Conservation (phyloP, 78 protist species). For the Emiliania huxleyi region DNA sequence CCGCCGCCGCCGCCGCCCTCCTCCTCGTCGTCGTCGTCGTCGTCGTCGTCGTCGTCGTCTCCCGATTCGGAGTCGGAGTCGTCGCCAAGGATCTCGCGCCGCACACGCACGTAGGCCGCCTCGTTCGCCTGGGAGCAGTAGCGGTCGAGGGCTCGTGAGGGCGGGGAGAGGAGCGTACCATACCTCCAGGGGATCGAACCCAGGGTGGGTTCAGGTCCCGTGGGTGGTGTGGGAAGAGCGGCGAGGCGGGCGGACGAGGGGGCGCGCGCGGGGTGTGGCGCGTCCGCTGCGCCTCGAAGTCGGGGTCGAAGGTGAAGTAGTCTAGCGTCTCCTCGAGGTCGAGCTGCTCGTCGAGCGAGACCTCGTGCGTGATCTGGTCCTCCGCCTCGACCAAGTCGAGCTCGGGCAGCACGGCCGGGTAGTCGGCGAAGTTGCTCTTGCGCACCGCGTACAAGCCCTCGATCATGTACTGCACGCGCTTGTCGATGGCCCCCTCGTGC, state of each 20-base stretch:
- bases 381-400: slow-evolving; percentile 88
- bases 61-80: slow-evolving; percentile 50
- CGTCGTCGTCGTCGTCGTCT: slow-evolving; percentile 51
- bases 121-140: too few species aligned
- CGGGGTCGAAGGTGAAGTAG: slow-evolving; percentile 79
- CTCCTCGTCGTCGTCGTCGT: neutral
- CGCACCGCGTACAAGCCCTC: slow-evolving; percentile 79
- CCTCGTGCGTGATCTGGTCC: slow-evolving; percentile 81
- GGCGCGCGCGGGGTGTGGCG: too few species aligned
- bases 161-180: too few species aligned
- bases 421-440: slow-evolving; percentile 61
- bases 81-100: slow-evolving; percentile 67
- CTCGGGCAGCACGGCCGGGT: slow-evolving; percentile 73
- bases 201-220: too few species aligned
- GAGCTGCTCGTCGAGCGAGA: slow-evolving; percentile 48
- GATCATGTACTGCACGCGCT: slow-evolving; percentile 89
- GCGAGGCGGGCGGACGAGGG: too few species aligned
- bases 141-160: too few species aligned
- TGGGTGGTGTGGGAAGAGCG: too few species aligned
- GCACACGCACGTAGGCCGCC: slow-evolving; percentile 55
- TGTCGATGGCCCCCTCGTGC: slow-evolving; percentile 88
- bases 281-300: too few species aligned
- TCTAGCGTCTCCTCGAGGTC: slow-evolving; percentile 59
- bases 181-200: too few species aligned
- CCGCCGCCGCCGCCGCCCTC: slow-evolving; percentile 13